Conservation (phyloP, 2,329 filamentous ascomycete species). For the Akanthomyces uredinophilus region DNA sequence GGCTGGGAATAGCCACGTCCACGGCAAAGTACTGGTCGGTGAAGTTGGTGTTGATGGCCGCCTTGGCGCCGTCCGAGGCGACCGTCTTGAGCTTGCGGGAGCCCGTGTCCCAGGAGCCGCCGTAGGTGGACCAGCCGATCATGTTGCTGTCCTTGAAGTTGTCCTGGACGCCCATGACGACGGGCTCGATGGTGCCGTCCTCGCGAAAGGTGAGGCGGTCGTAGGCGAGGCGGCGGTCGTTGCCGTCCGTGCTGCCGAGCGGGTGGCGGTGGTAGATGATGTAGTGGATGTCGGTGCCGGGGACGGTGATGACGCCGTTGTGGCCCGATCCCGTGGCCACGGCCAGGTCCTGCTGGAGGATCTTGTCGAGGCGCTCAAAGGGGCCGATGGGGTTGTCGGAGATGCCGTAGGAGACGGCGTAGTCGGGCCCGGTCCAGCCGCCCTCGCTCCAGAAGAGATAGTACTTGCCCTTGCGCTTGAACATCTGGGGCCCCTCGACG, state of each 20-base stretch:
- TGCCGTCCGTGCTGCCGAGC: constrained; percentile 37
- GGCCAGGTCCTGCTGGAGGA: constrained; percentile 36
- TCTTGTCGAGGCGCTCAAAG: constrained; percentile 35
- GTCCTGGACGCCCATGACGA: constrained; percentile 41
- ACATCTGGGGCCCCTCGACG: constrained; percentile 35
- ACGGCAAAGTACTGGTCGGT: constrained; percentile 28
- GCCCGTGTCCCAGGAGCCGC: constrained; percentile 17
- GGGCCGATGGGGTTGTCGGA: constrained; percentile 33
- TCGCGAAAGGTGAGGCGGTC: constrained; percentile 44
- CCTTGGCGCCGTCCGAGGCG: constrained; percentile 20
- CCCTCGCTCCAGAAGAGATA: constrained; percentile 45
- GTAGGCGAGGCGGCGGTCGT: constrained; percentile 43
- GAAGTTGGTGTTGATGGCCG: constrained; percentile 34
- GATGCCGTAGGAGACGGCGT: constrained; percentile 42
- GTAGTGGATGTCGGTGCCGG: constrained; percentile 42
- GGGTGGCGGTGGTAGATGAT: constrained; percentile 43
- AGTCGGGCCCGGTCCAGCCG: constrained; percentile 43
- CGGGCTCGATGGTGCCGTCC: constrained; percentile 36
- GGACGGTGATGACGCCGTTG: constrained; percentile 40
- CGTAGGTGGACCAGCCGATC: constrained; percentile 31
- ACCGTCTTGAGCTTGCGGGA: constrained; percentile 21
- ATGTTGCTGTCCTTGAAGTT: constrained; percentile 36
- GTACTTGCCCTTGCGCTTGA: constrained; percentile 39
- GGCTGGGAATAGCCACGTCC: constrained; percentile 20
- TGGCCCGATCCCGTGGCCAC: constrained; percentile 41